phyloP scores from a whole-genome alignment of 257 asterid species.

The Solanum piurae region DNA sequence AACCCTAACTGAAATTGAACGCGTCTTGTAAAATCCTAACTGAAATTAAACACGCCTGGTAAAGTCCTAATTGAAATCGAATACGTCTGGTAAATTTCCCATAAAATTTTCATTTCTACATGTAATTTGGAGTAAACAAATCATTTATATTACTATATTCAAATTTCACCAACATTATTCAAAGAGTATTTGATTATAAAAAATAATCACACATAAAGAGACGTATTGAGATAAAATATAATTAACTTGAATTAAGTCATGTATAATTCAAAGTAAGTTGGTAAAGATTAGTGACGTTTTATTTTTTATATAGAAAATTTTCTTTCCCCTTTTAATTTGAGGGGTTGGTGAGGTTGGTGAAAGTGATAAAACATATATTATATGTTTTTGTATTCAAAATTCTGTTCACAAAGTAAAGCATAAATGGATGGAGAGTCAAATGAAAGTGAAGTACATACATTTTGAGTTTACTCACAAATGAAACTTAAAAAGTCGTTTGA shows the following conservation, averaged over 20 bases:
- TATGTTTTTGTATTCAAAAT: background rate
- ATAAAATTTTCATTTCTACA: background rate
- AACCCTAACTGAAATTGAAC: too few species aligned
- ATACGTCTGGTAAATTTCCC: too few species aligned
- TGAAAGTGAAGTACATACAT: background rate
- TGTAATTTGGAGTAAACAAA: background rate
- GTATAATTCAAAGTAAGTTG: background rate
- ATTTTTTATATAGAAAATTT: background rate
- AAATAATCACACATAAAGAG: background rate
- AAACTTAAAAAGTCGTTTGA: background rate
- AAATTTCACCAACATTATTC: background rate
- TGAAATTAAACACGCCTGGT: too few species aligned
- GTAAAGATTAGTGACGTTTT: background rate
- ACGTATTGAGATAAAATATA: background rate
- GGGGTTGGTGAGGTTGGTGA: background rate
- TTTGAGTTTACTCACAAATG: background rate
- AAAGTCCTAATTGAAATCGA: background rate
- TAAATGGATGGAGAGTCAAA: background rate
- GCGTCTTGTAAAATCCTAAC: rapidly evolving
- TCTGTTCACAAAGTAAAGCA: background rate
- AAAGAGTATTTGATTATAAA: background rate
- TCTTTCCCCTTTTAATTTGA: background rate
- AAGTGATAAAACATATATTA: background rate
- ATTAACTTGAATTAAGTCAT: background rate
- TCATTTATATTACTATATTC: background rate